Conservation (phyloP, 139 green algal species). For the Ettlia oleoabundans region DNA sequence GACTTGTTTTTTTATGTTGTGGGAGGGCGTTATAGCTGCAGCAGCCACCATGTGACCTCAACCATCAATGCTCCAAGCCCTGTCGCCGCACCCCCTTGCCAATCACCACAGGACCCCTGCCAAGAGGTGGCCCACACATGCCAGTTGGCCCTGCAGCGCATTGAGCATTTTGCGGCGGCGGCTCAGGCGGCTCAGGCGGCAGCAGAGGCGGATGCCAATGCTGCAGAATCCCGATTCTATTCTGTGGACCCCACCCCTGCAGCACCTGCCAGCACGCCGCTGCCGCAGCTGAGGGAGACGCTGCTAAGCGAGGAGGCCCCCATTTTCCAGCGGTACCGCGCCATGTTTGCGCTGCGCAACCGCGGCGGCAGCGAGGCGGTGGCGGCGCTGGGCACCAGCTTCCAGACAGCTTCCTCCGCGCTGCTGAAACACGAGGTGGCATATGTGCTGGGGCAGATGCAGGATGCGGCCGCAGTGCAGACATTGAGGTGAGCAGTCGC, state of each 20-base stretch:
- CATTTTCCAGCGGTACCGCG: conserved; percentile 92
- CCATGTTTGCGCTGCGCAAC: conserved; percentile 97
- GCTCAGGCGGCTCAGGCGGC: background rate
- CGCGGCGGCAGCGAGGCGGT: conserved; percentile 81
- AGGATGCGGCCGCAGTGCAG: conserved; percentile 65
- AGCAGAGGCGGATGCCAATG: background rate
- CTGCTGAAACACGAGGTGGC: conserved; percentile 96
- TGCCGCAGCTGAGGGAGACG: conserved; percentile 56
- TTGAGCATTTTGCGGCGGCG: conserved; percentile 67
- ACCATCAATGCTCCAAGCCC: too few relatives aligned
- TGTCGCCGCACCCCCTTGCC: too few relatives aligned
- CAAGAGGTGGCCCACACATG: conserved; percentile 95
- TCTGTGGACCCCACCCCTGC: conserved; percentile 95
- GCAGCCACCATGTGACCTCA: too few relatives aligned
- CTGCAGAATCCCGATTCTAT: conserved; percentile 73
- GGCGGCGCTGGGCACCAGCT: conserved; percentile 68
- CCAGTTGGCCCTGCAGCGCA: conserved; percentile 90
- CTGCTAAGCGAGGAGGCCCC: conserved; percentile 78
- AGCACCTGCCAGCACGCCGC: conserved; percentile 60
- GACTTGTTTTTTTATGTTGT: too few relatives aligned
- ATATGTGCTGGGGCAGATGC: conserved; percentile 98
- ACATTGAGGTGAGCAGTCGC: conserved; percentile 45
- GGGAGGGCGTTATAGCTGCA: too few relatives aligned
- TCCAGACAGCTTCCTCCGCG: conserved; percentile 55
- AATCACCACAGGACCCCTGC: conserved; percentile 18